Base-by-base conservation (phyloP, 179 eudicot genomes). In the Beta lomatogona region DNA sequence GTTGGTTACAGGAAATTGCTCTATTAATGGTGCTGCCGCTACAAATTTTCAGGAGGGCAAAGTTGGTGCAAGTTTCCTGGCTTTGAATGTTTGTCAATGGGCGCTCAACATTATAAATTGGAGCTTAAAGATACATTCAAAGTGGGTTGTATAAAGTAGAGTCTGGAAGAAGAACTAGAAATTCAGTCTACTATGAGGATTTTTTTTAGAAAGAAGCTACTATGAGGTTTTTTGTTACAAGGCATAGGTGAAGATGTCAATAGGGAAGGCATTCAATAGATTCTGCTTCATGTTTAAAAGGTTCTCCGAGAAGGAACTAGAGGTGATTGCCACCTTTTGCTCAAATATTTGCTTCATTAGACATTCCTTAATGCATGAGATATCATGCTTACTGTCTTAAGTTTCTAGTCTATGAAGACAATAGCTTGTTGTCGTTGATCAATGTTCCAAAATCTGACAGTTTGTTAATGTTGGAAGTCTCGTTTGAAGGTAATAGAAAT, bases 221-320 rank as follows among this genome's bases (percentile, higher is more conserved):
- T 80, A 96, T 94, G 55, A 93, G 28, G 87, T 73, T 88, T 88
- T 77, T 80, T 94, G 15, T 87, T 94, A 91, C 88, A 84, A 74
- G 97, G 94, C 16, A 83, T 94, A 88, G 94, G 94, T 72, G 98
- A 94, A 71, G 97, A 94, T 88, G 60, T 91, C 81, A 89, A 90
- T 59, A 86, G 98, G 73, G 94, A 94, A 86, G 98, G 97, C 68
- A 48, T 94, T 5, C 73, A 61, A 61, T 93, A 88, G 87, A 94
- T 97, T 18, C 98, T 97, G 11, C 81, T 89, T 74, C 94, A 97
- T 6, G 98, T 67, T 25, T 25, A 1, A 25, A 25, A 25, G 28
- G 28, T 25, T 67, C 46, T 67, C 48, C 71, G 46, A 67, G 3
- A 36, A 0, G 45, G 10, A 14, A 67, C 71, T 36, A 28, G 21